Conservation (phyloP, 1,284 basidiomycete genomes). For the Mycena citricolor region DNA sequence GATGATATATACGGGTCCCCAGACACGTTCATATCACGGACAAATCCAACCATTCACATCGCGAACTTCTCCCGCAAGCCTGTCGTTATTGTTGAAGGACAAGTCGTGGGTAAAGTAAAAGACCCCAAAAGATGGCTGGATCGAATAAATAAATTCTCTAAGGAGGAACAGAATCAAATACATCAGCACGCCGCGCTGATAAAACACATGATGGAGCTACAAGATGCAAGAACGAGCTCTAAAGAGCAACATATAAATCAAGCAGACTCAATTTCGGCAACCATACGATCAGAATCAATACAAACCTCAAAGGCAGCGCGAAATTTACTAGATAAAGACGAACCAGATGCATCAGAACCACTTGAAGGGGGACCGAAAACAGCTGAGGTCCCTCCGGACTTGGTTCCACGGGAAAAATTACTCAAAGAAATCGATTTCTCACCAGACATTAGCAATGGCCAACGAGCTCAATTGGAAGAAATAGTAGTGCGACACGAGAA, state of each 20-base stretch:
- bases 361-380: slow-evolving; percentile 28
- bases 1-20: slow-evolving; percentile 24
- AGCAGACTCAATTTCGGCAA: too few species aligned
- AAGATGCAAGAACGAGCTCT: too few species aligned
- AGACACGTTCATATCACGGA: slow-evolving; percentile 22
- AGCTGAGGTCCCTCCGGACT: slow-evolving; percentile 21
- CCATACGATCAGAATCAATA: slow-evolving; percentile 4
- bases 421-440: slow-evolving; percentile 21
- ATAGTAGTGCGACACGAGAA: slow-evolving; percentile 12
- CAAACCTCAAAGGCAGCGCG: slow-evolving; percentile 20
- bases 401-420: slow-evolving; percentile 8
- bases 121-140: slow-evolving; percentile 25
- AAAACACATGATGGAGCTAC: too few species aligned
- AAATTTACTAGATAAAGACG: slow-evolving; percentile 7
- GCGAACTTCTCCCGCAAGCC: slow-evolving; percentile 25
- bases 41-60: slow-evolving; percentile 21
- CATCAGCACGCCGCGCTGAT: slow-evolving; percentile 11
- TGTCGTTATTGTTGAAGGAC: slow-evolving; percentile 21
- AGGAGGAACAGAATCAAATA: background rate
- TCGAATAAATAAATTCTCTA: slow-evolving; percentile 1
- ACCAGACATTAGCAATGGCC: slow-evolving; percentile 14
- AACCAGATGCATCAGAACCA: slow-evolving; percentile 10
- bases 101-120: slow-evolving; percentile 20
- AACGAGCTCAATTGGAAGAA: slow-evolving; percentile 13
- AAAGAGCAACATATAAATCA: too few species aligned